phyloP scores from a whole-genome alignment of 202 grass and related monocot species.

The Dendrocalamus latiflorus region DNA sequence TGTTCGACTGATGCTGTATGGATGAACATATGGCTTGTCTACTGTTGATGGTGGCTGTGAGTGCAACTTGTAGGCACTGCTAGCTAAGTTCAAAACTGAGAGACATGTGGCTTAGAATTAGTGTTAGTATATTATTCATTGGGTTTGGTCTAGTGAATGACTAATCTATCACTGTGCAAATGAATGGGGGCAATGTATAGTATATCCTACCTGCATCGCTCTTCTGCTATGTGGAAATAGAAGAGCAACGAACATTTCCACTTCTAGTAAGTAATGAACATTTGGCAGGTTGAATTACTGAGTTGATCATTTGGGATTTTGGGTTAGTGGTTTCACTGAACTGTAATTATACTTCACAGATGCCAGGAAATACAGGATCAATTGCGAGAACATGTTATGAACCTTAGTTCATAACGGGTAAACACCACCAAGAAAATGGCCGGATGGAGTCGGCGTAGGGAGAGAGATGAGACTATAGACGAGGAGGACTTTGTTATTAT shows the following conservation, averaged over 20 bases:
- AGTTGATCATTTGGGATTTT: background rate
- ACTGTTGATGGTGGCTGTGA: background rate
- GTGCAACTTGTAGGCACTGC: background rate
- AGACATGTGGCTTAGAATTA: too few species aligned
- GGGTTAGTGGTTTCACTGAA: background rate
- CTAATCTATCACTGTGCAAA: too few species aligned
- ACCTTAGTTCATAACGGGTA: too few species aligned
- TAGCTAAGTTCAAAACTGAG: too few species aligned
- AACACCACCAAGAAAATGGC: too few species aligned
- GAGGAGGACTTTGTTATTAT: too few species aligned
- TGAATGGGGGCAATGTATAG: too few species aligned
- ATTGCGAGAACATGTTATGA: slow-evolving; percentile 85
- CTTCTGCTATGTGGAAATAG: background rate
- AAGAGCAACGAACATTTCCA: background rate
- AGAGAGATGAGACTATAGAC: too few species aligned
- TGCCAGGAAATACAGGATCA: slow-evolving; percentile 89
- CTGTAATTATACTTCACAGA: slow-evolving; percentile 31
- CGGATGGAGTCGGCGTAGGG: too few species aligned
- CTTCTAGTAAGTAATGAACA: too few species aligned
- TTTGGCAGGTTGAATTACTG: background rate
- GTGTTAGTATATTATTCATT: too few species aligned
- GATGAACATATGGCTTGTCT: background rate
- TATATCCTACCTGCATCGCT: background rate
- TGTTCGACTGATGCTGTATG: background rate
- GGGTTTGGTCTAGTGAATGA: too few species aligned